A percentile compares a stretch with the other conserved stretches of the same genome.
Conservation (phyloP, 805 yeast species). For the Lipomyces yamanashiensis region DNA sequence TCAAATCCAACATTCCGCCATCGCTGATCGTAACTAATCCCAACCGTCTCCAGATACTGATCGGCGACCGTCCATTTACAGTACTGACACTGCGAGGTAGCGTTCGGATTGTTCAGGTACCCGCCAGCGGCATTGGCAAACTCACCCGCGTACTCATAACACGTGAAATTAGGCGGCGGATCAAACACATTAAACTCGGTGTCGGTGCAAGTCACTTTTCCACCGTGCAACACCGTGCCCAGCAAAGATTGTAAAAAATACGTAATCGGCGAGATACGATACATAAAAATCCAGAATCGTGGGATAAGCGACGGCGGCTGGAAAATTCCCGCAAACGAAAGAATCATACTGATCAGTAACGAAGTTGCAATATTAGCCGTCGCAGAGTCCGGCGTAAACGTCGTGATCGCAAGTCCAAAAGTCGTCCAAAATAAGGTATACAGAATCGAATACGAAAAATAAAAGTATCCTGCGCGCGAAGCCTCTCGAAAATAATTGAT, state of each 20-base stretch:
- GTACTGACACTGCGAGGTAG: conserved; percentile 40
- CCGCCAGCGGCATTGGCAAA: conserved; percentile 48
- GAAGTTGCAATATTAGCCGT: conserved; percentile 67
- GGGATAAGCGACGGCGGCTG: conserved; percentile 67
- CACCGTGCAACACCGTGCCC: conserved; percentile 54
- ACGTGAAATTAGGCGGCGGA: conserved; percentile 60
- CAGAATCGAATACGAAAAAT: conserved; percentile 54
- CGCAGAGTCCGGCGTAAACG: conserved; percentile 67
- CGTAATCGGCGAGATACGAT: conserved; percentile 70
- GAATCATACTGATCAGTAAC: conserved; percentile 59
- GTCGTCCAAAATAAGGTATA: conserved; percentile 58
- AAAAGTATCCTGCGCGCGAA: conserved; percentile 47
- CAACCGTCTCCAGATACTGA: conserved; percentile 43
- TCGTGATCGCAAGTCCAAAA: conserved; percentile 60
- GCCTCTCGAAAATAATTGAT: conserved; percentile 55
- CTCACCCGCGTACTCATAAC: conserved; percentile 57
- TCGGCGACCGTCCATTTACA: conserved; percentile 26
- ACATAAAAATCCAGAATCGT: conserved; percentile 84
- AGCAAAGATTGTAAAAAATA: conserved; percentile 67
- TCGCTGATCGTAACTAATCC: conserved; percentile 53
- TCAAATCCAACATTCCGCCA: conserved; percentile 71
- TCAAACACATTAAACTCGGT: conserved; percentile 55
- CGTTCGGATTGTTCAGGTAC: conserved; percentile 39
- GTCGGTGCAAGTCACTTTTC: conserved; percentile 55
- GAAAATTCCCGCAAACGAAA: conserved; percentile 72